Evolutionary conservation across 495 filamentous ascomycete species (phyloP).

Genomic region (Haplographium delicatum): DNA sequence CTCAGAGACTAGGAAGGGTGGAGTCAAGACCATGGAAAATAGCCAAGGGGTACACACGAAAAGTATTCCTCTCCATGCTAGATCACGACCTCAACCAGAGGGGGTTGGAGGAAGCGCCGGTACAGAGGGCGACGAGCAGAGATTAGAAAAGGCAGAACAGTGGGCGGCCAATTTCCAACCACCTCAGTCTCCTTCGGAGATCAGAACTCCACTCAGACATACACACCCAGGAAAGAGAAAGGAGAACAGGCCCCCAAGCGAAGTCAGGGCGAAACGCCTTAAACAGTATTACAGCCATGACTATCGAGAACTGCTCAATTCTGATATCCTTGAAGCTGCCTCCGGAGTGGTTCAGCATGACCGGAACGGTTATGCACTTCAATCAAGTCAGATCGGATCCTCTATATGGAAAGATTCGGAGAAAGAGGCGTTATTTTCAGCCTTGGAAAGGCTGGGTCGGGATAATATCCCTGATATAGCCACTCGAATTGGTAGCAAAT

Average conservation of each 20-base stretch:
- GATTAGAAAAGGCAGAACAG: slow-evolving; percentile 2
- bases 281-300: slow-evolving; percentile 38
- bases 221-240: slow-evolving; percentile 7
- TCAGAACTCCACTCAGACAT: slow-evolving; percentile 8
- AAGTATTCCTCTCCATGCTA: too few species aligned
- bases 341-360: slow-evolving; percentile 24
- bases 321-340: slow-evolving; percentile 42
- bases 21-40: neutral
- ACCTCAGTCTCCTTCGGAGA: slow-evolving; percentile 11
- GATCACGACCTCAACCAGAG: too few species aligned
- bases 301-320: slow-evolving; percentile 58
- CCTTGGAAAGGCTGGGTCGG: slow-evolving; percentile 56
- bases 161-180: slow-evolving; percentile 20
- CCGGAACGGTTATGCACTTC: slow-evolving; percentile 19
- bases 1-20: neutral
- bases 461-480: slow-evolving; percentile 58
- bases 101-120: neutral
- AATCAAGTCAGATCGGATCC: slow-evolving; percentile 55
- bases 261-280: slow-evolving; percentile 20
- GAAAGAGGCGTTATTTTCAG: slow-evolving; percentile 63
- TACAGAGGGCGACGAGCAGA: neutral
- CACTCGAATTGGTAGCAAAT: slow-evolving; percentile 61
- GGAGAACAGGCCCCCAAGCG: neutral
- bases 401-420: slow-evolving; percentile 65
- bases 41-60: too few species aligned